Evolutionary conservation across 2,329 filamentous ascomycete genomes (phyloP).

Genomic region (Talaromyces sp.): DNA sequence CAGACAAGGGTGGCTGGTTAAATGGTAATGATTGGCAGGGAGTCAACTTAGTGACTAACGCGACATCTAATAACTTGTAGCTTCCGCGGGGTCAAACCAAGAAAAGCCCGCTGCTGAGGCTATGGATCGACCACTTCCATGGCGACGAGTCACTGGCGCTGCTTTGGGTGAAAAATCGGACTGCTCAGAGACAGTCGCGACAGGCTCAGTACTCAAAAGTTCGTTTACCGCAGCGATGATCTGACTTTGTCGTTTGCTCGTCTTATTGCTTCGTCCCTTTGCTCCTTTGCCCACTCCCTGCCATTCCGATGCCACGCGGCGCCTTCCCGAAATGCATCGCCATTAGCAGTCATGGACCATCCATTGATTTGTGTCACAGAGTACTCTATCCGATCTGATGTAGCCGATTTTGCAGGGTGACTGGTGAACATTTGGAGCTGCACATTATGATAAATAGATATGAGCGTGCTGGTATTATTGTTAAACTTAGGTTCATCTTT

Average conservation of each 20-base stretch:
- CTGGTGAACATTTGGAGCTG: slow-evolving; percentile 11
- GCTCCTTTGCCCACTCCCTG: slow-evolving; percentile 8
- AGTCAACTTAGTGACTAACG: no score
- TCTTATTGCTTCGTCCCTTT: slow-evolving; percentile 12
- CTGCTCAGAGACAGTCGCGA: not conserved
- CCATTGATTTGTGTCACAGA: not conserved
- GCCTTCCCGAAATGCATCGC: not conserved
- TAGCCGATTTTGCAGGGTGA: not conserved
- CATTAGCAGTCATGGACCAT: not conserved
- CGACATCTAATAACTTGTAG: no score
- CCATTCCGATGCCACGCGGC: not conserved
- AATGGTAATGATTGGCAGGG: no score
- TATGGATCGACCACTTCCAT: no score
- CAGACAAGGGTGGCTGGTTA: no score
- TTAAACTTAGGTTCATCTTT: slow-evolving; percentile 38
- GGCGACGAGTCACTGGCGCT: no score
- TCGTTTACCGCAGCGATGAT: not conserved
- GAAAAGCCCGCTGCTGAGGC: no score
- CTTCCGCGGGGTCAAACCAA: no score
- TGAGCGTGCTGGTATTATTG: slow-evolving; percentile 40
- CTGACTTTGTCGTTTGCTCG: not conserved
- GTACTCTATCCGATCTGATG: not conserved
- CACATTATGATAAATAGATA: slow-evolving; percentile 39
- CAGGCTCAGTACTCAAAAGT: not conserved
- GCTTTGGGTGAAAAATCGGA: not conserved